phyloP scores from a whole-genome alignment of 352 stramenopile genomes.

The Phytophthora sojae region DNA sequence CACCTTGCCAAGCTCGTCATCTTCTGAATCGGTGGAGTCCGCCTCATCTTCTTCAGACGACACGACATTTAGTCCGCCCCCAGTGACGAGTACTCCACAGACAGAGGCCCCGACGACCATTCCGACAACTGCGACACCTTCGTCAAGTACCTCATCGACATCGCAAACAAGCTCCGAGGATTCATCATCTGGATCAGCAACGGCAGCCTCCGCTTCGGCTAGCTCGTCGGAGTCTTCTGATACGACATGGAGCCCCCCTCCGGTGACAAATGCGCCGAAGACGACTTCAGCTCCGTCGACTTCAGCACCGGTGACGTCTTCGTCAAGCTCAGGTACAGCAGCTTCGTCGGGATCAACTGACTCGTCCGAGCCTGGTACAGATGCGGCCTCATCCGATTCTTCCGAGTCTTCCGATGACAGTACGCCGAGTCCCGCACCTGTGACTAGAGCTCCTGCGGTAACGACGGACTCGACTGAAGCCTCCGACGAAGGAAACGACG shows the following conservation, averaged over 20 bases:
- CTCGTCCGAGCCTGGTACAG: slow-evolving; percentile 10
- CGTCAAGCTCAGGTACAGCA: slow-evolving; percentile 18
- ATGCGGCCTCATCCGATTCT: slow-evolving; percentile 4
- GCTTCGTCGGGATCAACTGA: slow-evolving; percentile 25
- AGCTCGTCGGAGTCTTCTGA: slow-evolving; percentile 25
- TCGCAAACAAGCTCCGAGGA: slow-evolving; percentile 13
- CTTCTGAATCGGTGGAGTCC: slow-evolving; percentile 16
- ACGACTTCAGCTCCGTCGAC: slow-evolving; percentile 24
- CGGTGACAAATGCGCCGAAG: slow-evolving; percentile 28
- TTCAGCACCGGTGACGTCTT: slow-evolving; percentile 13
- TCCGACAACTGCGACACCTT: slow-evolving; percentile 12
- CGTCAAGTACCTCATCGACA: slow-evolving; percentile 18
- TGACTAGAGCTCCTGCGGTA: slow-evolving; percentile 35
- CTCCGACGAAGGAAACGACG: slow-evolving; percentile 15
- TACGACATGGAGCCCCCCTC: slow-evolving; percentile 30
- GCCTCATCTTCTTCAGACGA: slow-evolving; percentile 13
- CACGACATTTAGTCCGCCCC: slow-evolving; percentile 28
- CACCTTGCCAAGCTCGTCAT: slow-evolving; percentile 10
- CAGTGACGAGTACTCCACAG: slow-evolving; percentile 35
- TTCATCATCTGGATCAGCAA: slow-evolving; percentile 24
- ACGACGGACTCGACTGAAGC: slow-evolving; percentile 13
- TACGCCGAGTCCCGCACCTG: slow-evolving; percentile 40
- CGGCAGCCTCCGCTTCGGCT: slow-evolving; percentile 14
- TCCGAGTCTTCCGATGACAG: slow-evolving; percentile 26
- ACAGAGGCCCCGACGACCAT: slow-evolving; percentile 24